Evolutionary conservation across 768 basidiomycete genomes (phyloP), one percentile per base, ranked within the genome.

Genomic region (Phaffia australis): DNA sequence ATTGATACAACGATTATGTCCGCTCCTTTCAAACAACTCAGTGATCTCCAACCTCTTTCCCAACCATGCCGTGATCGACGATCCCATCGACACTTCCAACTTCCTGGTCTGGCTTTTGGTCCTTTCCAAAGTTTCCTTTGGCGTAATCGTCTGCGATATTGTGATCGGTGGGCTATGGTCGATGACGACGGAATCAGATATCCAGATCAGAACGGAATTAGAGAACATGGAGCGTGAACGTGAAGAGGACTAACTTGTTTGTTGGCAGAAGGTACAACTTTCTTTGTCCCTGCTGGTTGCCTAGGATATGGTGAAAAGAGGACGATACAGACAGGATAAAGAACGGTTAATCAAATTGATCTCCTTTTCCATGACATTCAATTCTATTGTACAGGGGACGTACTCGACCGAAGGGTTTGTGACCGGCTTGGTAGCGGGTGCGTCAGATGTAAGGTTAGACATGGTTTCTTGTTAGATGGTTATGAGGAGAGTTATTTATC

Each of bases 41-140:
- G 11, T 42, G 35, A 42, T 42, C 35, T 42, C 35, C 35, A 42
- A 57, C 56, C n/a, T n/a, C 27, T 14, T 57, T 57, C 14, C 56
- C 56, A 32, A 32, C 32, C 56, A 57, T 57, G 2, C 56, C 56
- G 23, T 57, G 56, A 29, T 21, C n/a, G 56, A 57, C 56, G 56
- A 57, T 29, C 27, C 56, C 56, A 57, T 57, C 56, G 23, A 57
- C 56, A 29, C n/a, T 57, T 21, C 56, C 56, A 57, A 57, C 56
- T 32, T 57, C 27, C 35, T 42, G 35, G 11, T 42, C 11, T 11
- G 35, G 11, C 11, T 4, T 42, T 11, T 42, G 35, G 35, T 42
- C 35, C 11, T 42, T 42, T 42, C 35, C 35, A 42, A 42, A 42
- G 35, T 42, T 42, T 42, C 35, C 35, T 42, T 42, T 42, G 35